Conservation (phyloP, 2,329 filamentous ascomycete species). For the Cladophialophora bantiana region DNA sequence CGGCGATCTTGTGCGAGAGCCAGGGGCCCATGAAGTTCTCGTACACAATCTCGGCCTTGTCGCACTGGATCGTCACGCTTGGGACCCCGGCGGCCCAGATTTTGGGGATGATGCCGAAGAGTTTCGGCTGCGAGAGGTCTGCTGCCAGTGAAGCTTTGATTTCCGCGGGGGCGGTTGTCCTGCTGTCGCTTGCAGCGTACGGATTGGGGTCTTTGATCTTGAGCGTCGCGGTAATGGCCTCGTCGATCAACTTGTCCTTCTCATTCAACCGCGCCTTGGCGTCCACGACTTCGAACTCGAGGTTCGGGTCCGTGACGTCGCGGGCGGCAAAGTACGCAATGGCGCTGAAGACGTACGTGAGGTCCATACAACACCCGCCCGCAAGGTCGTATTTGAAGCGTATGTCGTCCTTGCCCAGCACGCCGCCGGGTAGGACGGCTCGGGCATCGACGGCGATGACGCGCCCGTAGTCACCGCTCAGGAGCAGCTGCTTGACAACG, state of each 20-base stretch:
- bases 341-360: constrained; percentile 27
- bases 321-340: constrained; percentile 14
- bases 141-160: neutral
- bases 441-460: constrained; percentile 8
- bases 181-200: neutral
- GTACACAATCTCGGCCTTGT: constrained; percentile 18
- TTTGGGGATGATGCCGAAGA: constrained; percentile 3
- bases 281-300: constrained; percentile 13
- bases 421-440: constrained; percentile 9
- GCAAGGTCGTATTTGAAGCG: constrained; percentile 30
- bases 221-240: neutral
- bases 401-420: constrained; percentile 20
- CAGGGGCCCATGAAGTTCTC: constrained; percentile 21
- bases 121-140: constrained; percentile 10
- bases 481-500: constrained; percentile 47
- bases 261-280: neutral
- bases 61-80: constrained; percentile 21
- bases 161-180: neutral
- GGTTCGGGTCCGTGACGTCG: constrained; percentile 15
- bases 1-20: constrained; percentile 16
- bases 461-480: constrained; percentile 15
- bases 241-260: neutral
- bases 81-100: neutral
- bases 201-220: neutral
- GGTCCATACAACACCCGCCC: constrained; percentile 25